Conservation (phyloP, 1,284 basidiomycete genomes). For the Chalciporus sp. region DNA sequence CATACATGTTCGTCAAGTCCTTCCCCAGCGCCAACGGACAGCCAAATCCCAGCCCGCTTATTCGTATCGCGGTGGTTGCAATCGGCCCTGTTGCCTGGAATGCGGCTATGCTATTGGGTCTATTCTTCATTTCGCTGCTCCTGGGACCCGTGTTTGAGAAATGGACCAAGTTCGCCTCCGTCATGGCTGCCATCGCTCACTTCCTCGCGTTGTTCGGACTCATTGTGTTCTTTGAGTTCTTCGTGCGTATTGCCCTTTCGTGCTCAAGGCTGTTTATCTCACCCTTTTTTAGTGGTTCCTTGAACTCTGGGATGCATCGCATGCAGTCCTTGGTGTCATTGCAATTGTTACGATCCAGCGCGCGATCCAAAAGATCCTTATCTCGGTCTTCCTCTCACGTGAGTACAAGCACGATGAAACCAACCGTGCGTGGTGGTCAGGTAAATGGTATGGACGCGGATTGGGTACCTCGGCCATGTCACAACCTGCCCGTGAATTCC, state of each 20-base stretch:
- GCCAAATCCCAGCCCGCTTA: slow-evolving; percentile 73
- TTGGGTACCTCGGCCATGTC: slow-evolving; percentile 87
- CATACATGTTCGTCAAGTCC: slow-evolving; percentile 91
- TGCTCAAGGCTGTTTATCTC: slow-evolving; percentile 15
- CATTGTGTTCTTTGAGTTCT: slow-evolving; percentile 92
- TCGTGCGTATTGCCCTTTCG: slow-evolving; percentile 58
- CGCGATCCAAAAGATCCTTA: slow-evolving; percentile 90
- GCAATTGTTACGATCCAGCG: slow-evolving; percentile 88
- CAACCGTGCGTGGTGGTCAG: slow-evolving; percentile 98
- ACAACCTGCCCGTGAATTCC: slow-evolving; percentile 92
- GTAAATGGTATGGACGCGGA: slow-evolving; percentile 94
- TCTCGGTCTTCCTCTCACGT: slow-evolving; percentile 89
- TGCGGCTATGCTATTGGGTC: slow-evolving; percentile 79
- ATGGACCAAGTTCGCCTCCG: slow-evolving; percentile 84
- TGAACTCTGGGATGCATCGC: slow-evolving; percentile 94
- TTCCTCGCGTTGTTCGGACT: slow-evolving; percentile 78
- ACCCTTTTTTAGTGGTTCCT: slow-evolving; percentile 80
- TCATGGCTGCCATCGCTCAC: slow-evolving; percentile 91
- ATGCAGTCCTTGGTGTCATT: slow-evolving; percentile 89
- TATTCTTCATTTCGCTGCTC: slow-evolving; percentile 93
- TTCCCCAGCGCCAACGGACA: slow-evolving; percentile 73
- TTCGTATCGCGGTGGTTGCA: slow-evolving; percentile 89
- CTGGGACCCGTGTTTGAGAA: slow-evolving; percentile 89
- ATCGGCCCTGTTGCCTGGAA: slow-evolving; percentile 97
- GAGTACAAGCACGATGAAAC: slow-evolving; percentile 98